Evolutionary conservation across 1,139 yeast species (phyloP).

Genomic region (Blastobotrys aristatus): DNA sequence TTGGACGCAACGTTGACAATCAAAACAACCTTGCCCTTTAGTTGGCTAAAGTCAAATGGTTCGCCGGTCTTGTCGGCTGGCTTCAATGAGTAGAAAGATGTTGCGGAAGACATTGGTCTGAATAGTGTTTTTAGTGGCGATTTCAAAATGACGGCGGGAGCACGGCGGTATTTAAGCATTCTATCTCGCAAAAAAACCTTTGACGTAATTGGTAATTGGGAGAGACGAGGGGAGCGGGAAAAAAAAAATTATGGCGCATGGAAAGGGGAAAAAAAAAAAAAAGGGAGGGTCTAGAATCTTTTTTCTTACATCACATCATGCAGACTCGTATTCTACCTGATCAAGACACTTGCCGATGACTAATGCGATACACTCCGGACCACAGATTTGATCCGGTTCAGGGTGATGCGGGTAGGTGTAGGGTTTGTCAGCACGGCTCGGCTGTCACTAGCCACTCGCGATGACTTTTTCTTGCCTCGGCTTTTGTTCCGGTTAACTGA

Average conservation of each 20-base stretch:
- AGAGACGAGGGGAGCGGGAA: too few species aligned
- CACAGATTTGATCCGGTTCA: background rate
- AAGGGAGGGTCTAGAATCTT: too few species aligned
- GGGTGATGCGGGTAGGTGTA: background rate
- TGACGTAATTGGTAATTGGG: background rate
- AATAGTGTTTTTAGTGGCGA: background rate
- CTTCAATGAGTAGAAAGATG: constrained; percentile 50
- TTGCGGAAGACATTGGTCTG: constrained; percentile 22
- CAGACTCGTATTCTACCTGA: too few species aligned
- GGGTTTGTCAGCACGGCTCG: background rate
- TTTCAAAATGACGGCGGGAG: background rate
- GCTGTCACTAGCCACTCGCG: constrained; percentile 1
- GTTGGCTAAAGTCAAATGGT: constrained; percentile 59
- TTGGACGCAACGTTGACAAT: constrained; percentile 92
- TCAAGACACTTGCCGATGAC: too few species aligned
- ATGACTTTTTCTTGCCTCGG: background rate
- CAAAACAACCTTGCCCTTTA: constrained; percentile 85
- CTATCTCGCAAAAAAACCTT: too few species aligned
- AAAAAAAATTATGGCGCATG: too few species aligned
- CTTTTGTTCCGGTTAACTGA: background rate
- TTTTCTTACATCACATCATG: too few species aligned
- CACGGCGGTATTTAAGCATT: constrained; percentile 1
- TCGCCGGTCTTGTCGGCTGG: constrained; percentile 56
- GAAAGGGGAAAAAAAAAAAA: too few species aligned
- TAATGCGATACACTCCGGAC: constrained; percentile 1